These are phyloP conservation scores for Eucalyptus marginata DNA, from an alignment of 345 rosid species.

Conservation along the genomic window DNA sequence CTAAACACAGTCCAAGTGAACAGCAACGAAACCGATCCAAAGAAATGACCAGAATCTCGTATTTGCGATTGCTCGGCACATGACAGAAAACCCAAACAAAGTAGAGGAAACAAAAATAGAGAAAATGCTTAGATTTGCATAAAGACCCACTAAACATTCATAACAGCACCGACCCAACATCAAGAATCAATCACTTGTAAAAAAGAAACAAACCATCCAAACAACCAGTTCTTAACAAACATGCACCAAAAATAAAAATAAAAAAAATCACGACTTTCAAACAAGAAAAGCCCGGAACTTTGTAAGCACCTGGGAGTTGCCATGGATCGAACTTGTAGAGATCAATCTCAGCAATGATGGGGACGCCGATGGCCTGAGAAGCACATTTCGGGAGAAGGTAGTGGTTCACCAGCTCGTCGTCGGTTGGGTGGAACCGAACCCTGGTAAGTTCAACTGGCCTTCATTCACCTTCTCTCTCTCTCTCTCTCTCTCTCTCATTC, in stretches of 20 bases:
- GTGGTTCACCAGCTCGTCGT: conserved; percentile 71
- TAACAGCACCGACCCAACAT: not conserved
- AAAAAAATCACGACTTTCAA: not conserved
- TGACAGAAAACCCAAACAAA: not conserved
- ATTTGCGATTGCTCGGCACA: not conserved
- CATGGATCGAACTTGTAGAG: conserved; percentile 84
- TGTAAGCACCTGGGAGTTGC: conserved; percentile 69
- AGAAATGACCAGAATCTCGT: not conserved
- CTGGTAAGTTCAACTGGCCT: conserved; percentile 39
- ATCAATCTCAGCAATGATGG: conserved; percentile 77
- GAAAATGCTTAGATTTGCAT: not conserved
- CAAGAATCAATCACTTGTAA: not conserved
- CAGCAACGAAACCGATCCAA: not conserved
- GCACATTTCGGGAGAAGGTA: conserved; percentile 65
- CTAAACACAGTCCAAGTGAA: not conserved
- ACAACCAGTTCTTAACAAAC: not conserved
- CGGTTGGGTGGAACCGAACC: conserved; percentile 92
- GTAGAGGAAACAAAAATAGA: not conserved
- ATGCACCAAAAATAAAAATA: too few relatives aligned
- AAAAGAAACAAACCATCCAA: not conserved
- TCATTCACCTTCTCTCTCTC: not conserved
- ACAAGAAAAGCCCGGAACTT: not conserved
- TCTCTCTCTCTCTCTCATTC: not conserved
- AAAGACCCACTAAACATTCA: not conserved
- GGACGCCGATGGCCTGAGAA: conserved; percentile 34